Percentiles rank a stretch among this genome's conserved stretches.
phyloP scores from a whole-genome alignment of 352 stramenopile species.

The Pseudoperonospora humuli region DNA sequence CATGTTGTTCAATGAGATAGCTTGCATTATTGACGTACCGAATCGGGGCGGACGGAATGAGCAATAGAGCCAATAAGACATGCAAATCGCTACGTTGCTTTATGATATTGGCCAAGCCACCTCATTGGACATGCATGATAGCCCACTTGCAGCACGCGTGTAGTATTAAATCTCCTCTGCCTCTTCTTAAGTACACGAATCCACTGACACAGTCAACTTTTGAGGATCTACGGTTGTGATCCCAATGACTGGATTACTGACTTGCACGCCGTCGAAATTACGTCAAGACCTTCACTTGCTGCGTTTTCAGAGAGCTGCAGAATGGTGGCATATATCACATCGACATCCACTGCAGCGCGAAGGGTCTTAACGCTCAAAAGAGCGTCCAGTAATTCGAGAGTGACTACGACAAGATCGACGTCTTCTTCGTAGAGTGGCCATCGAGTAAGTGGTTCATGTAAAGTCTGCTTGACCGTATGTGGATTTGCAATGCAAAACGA shows the following conservation, averaged over 20 bases:
- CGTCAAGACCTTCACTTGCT: conserved; percentile 34
- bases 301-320: conserved; percentile 42
- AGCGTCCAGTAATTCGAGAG: conserved; percentile 34
- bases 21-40: too few relatives aligned
- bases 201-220: too few relatives aligned
- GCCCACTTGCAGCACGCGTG: too few relatives aligned
- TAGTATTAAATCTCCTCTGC: too few relatives aligned
- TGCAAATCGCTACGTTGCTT: too few relatives aligned
- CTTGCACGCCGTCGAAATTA: conserved; percentile 30
- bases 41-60: too few relatives aligned
- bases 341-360: conserved; percentile 28
- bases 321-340: conserved; percentile 41
- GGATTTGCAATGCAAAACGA: conserved; percentile 31
- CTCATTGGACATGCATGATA: too few relatives aligned
- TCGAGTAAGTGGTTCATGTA: conserved; percentile 37
- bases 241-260: conserved; percentile 24
- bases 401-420: conserved; percentile 43
- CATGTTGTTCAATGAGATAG: too few relatives aligned
- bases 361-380: conserved; percentile 31
- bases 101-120: too few relatives aligned
- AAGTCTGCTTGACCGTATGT: conserved; percentile 28
- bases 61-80: too few relatives aligned
- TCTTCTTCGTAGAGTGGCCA: conserved; percentile 68
- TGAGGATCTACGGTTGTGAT: conserved; percentile 15
- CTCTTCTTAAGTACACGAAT: too few relatives aligned